Evolutionary conservation across 768 basidiomycete species (phyloP).

Genomic region (Suillus bovinus): DNA sequence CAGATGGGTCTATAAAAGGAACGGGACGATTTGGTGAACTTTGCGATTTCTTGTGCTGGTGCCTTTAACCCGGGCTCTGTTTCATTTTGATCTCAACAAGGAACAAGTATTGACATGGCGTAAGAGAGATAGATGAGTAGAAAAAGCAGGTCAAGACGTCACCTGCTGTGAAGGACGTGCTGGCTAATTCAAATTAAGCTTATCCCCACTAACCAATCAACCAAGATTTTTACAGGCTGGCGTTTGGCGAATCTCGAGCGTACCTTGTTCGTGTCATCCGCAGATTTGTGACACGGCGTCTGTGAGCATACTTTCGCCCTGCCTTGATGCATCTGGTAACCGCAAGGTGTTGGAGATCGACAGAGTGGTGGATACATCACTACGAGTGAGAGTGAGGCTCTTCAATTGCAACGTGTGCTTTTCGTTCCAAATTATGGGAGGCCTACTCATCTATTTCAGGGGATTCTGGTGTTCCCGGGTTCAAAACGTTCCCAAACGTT

Average conservation of each 20-base stretch:
- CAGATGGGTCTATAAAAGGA: not conserved
- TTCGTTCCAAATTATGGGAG: constrained; percentile 10
- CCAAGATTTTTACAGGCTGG: not conserved
- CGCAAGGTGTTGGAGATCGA: no score
- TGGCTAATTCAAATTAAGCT: not conserved
- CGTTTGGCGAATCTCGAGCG: not conserved
- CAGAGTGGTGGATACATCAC: constrained; percentile 72
- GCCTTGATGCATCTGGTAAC: not conserved
- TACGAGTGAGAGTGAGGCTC: constrained; percentile 80
- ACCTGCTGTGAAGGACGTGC: not conserved
- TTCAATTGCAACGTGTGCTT: constrained; percentile 65
- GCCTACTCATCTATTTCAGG: constrained; percentile 35
- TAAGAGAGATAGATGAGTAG: not conserved
- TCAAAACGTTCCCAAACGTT: constrained; percentile 69
- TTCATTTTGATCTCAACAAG: not conserved
- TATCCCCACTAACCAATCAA: not conserved
- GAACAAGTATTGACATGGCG: not conserved
- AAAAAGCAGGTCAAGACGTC: not conserved
- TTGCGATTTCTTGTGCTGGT: not conserved
- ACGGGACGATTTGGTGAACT: not conserved
- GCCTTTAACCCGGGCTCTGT: not conserved
- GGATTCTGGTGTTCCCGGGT: constrained; percentile 61
- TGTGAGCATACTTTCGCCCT: not conserved
- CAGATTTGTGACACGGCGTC: not conserved
- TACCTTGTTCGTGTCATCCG: not conserved